These are phyloP conservation scores for Westerdykella ornata DNA, from an alignment of 2,329 filamentous ascomycete genomes.

Conservation along the genomic window DNA sequence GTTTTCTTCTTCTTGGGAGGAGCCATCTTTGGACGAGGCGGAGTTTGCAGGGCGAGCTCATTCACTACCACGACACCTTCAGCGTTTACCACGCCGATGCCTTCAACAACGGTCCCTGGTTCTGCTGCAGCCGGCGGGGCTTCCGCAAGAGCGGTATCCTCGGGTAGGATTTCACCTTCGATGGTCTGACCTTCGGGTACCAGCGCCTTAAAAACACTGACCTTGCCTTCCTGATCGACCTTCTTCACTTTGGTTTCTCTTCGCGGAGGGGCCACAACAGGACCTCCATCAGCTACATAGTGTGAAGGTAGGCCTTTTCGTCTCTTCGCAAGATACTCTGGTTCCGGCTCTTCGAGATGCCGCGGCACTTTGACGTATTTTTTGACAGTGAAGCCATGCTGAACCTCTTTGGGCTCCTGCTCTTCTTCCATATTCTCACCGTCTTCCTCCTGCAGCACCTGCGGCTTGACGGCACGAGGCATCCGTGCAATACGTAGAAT, in stretches of 20 bases:
- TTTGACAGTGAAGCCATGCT: constrained; percentile 49
- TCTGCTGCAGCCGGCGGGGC: constrained; percentile 45
- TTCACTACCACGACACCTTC: constrained; percentile 53
- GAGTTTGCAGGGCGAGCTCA: constrained; percentile 42
- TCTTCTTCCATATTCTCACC: constrained; percentile 43
- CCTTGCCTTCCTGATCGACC: constrained; percentile 67
- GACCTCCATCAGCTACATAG: constrained; percentile 16
- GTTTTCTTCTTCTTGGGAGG: constrained; percentile 68
- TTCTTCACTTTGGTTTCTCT: constrained; percentile 75
- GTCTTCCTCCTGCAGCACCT: constrained; percentile 60
- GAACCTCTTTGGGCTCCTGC: constrained; percentile 38
- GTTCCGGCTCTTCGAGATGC: constrained; percentile 52
- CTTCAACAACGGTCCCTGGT: constrained; percentile 55
- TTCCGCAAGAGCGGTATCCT: constrained; percentile 44
- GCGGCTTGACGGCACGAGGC: constrained; percentile 67
- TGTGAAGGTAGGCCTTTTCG: constrained; percentile 52
- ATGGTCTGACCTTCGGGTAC: constrained; percentile 71
- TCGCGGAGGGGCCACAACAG: constrained; percentile 44
- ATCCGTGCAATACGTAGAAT: constrained; percentile 75
- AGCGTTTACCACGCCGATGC: constrained; percentile 53
- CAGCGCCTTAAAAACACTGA: constrained; percentile 77
- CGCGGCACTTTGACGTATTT: constrained; percentile 54
- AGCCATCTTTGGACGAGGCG: constrained; percentile 58
- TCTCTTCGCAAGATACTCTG: constrained; percentile 57
- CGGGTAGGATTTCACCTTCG: constrained; percentile 70